Conservation (phyloP, 352 stramenopile genomes). For the Thalassiosira ordinaria region DNA sequence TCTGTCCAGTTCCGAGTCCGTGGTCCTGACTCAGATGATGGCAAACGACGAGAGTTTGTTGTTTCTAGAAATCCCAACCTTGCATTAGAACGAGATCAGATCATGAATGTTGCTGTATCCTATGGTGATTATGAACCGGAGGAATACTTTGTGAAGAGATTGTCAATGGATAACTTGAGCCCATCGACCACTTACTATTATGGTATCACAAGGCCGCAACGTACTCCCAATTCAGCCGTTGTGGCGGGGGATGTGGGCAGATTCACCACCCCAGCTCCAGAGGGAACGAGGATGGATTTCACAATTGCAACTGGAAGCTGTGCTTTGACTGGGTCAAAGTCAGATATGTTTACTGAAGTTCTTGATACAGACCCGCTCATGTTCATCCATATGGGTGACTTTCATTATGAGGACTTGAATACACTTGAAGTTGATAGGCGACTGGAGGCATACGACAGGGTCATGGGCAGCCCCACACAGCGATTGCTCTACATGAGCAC, state of each 20-base stretch:
- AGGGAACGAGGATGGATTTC: conserved; percentile 56
- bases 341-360: conserved; percentile 35
- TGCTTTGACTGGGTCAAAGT: conserved; percentile 38
- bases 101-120: conserved; percentile 38
- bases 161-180: conserved; percentile 18
- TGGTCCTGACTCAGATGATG: conserved; percentile 32
- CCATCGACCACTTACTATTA: conserved; percentile 51
- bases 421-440: conserved; percentile 48
- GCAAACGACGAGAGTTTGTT: conserved; percentile 43
- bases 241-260: conserved; percentile 35
- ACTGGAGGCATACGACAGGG: conserved; percentile 54
- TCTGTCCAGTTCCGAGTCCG: conserved; percentile 54
- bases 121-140: conserved; percentile 29
- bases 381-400: conserved; percentile 64
- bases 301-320: conserved; percentile 52
- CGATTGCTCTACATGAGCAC: conserved; percentile 50
- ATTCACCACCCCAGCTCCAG: conserved; percentile 46
- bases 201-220: conserved; percentile 42
- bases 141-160: conserved; percentile 43
- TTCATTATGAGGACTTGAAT: conserved; percentile 69
- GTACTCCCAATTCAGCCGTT: conserved; percentile 38
- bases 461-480: conserved; percentile 58
- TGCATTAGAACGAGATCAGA: conserved; percentile 46
- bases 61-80: conserved; percentile 46
- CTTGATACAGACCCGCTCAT: conserved; percentile 47